Evolutionary conservation across 805 yeast genomes (phyloP), one percentile per base, ranked within the genome.

Genomic region (Sugiyamaella smithiae): DNA sequence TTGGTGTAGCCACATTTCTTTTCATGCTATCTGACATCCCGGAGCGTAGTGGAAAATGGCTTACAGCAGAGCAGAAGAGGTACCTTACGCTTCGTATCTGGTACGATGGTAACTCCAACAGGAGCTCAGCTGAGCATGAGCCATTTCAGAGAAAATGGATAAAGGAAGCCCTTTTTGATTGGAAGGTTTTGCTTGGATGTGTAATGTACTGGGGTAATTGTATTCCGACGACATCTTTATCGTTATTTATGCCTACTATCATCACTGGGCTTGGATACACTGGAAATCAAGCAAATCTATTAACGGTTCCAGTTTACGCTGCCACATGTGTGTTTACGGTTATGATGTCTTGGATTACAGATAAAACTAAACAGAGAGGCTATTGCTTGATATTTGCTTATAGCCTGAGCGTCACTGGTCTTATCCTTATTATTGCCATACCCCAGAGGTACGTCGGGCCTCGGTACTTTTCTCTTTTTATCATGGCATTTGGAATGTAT

Each of bases 21-120:
- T 52, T 64, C 41, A 49, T 72, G 20, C 82, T 32, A 16, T 32
- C 37, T 8, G 37, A 32, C n/a, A 32, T 32, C 37, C 37, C 37
- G n/a, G 37, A 32, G 14, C 37, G 37, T 7, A 32, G 37, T 32
- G 37, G 37, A 16, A 32, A 32, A 32, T 32, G 37, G 37, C 37
- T 32, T 7, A 11, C 37, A 32, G n/a, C 7, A 9, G 19, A 16
- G 7, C 14, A 32, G 17, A 32, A 32, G 37, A 7, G 37, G 7
- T 32, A 32, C n/a, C n/a, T 32, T 7, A 32, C 37, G 8, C 37
- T 32, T 11, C 37, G 37, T 16, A 32, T 32, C 37, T 32, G 37
- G 37, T 32, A 32, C 19, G 37, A 32, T 32, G 37, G 37, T 11
- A 32, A 32, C 37, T 32, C 37, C 17, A 32, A 32, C n/a, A 7